Evolutionary conservation across 768 basidiomycete genomes (phyloP).

Genomic region (Xerocomus potaroensis): DNA sequence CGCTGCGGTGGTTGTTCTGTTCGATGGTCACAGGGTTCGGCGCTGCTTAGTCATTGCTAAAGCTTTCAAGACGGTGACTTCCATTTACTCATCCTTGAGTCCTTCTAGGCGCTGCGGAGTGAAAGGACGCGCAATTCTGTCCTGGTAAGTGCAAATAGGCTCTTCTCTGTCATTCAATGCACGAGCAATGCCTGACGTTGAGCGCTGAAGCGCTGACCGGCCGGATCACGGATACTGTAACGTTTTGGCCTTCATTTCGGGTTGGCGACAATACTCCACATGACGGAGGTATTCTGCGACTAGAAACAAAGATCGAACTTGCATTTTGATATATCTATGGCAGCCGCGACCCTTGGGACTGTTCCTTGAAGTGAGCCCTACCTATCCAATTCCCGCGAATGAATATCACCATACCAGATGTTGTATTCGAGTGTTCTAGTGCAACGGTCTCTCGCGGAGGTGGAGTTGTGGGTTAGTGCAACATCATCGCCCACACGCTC

Average conservation of each 20-base stretch:
- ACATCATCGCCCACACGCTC: constrained; percentile 11
- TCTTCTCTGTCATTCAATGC: not conserved
- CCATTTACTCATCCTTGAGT: not conserved
- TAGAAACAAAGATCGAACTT: constrained; percentile 7
- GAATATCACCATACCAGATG: not conserved
- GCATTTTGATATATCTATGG: constrained; percentile 7
- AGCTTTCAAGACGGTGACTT: constrained; percentile 3
- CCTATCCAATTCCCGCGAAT: constrained; percentile 8
- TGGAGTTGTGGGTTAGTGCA: constrained; percentile 3
- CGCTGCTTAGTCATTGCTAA: constrained; percentile 20
- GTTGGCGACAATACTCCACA: not conserved
- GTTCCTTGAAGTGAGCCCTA: not conserved
- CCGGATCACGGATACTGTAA: constrained; percentile 19
- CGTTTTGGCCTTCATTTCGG: not conserved
- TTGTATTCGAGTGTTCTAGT: not conserved
- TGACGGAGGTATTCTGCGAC: not conserved
- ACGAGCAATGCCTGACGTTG: not conserved
- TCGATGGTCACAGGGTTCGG: not conserved
- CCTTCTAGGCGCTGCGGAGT: constrained; percentile 3
- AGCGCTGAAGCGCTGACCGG: constrained; percentile 1
- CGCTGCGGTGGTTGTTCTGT: too few relatives aligned
- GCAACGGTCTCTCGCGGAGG: constrained; percentile 8
- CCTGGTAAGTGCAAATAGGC: too few relatives aligned
- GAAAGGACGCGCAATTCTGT: not conserved
- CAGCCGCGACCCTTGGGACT: not conserved